Evolutionary conservation across 306 rosid species (phyloP), one percentile per base, ranked within the genome.

Genomic region (Pyrus bretschneideri): DNA sequence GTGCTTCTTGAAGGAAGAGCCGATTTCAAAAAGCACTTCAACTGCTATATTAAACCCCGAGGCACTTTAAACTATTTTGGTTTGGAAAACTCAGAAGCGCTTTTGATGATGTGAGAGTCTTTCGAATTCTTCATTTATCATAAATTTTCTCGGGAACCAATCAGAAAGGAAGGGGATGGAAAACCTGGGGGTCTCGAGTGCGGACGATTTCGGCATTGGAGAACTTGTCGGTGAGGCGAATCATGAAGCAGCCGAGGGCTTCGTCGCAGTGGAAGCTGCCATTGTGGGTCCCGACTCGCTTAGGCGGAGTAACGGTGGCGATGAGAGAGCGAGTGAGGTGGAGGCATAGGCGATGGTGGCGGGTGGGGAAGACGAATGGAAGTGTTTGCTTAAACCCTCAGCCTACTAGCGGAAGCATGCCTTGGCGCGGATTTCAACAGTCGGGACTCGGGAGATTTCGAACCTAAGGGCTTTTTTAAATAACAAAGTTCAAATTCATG

Each of bases 191-290:
- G 69, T 95, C 99, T 7, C 99, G 85, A 18, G 97, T 64, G 70
- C 99, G 93, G 23, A 95, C 88, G 70, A 95, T 89, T 83, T 92
- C 84, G 18, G 97, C 97, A 68, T 85, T 73, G 68, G 84, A 78
- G 83, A 87, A 95, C 69, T 81, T 90, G 21, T 85, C 46, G 11
- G 99, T 83, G 77, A 89, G 95, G 58, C 97, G 97, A 87, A 95
- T 90, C 99, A 95, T 92, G 91, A 95, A 95, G 88, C 97, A 95
- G 33, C 97, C 99, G 70, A 95, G 97, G 49, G 99, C 97, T 81
- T 95, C 97, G 60, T 95, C 99, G 79, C 99, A 95, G 82, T 95
- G 99, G 84, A 95, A 95, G 87, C 91, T 85, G 10, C 99, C 97
- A n/a, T 95, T 91, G 83, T 95, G 99, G 7, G 99, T 92, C 52